Base-by-base conservation (phyloP, 257 asterid species). In the Capsicum baccatum region DNA sequence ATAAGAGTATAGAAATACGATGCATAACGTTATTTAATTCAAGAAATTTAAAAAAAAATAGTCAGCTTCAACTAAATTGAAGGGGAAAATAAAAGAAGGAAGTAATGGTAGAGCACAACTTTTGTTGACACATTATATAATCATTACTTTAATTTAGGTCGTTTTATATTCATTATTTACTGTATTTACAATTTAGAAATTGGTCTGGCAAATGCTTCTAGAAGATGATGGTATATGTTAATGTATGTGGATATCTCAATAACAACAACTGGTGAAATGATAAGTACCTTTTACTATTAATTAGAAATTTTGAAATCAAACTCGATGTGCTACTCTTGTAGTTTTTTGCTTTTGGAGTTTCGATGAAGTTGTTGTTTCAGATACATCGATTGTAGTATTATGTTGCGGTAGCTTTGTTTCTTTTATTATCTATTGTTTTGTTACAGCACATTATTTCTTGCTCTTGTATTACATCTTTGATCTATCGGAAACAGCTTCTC, bases 51-150 rank as follows among this genome's bases (percentile, higher is more conserved):
- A 68, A 9, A 39, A 39, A 39, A 52, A 76, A 14, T 13, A 64
- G 5, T 52, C 50, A 54, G 14, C 26, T 52, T 76, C 81, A 76
- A 76, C 63, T 8, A 76, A 52, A 55, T 26, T 76, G 81, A 76
- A 39, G 13, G 55, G 14, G 0, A 76, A 76, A 76, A 14, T 12
- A 52, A 3, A 52, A 3, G 66, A 17, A 44, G 4, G 66, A 74
- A 37, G 57, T 60, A 68, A 71, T 63, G 85, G 85, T 39, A 44
- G 81, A 84, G 70, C 83, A 55, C 69, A 60, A 63, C 85, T 84
- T 48, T 73, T 64, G 21, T 0, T 15, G 52, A 80, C 57, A 21
- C 48, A 52, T 26, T 52, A 4, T 8, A n/a, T 44, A 70, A 70
- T 44, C 35, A 48, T 55, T 37, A 79, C 14, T 74, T 2, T 60